Percentiles rank a stretch among this genome's conserved stretches.
These are phyloP conservation scores for Curvularia eragrostidis DNA, from an alignment of 2,329 filamentous ascomycete genomes.

Conservation along the genomic window DNA sequence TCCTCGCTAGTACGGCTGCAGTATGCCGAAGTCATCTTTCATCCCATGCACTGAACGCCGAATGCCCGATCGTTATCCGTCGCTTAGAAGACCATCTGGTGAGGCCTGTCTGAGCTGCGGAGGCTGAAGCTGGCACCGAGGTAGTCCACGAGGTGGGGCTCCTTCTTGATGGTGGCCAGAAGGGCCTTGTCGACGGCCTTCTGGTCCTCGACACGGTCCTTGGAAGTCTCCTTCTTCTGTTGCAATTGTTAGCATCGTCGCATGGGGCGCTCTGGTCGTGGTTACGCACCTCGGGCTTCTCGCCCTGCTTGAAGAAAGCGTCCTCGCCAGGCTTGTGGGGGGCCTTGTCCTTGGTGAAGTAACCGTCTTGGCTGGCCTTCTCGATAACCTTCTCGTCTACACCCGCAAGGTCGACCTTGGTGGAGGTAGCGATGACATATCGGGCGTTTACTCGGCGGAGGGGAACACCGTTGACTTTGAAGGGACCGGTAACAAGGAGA, in stretches of 20 bases:
- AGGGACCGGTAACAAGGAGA: slow-evolving; percentile 97
- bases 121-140: slow-evolving; percentile 96
- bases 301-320: slow-evolving; percentile 99
- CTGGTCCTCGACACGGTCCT: slow-evolving; percentile 93
- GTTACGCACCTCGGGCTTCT: slow-evolving; percentile 88
- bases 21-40: slow-evolving; percentile 51
- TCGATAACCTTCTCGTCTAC: slow-evolving; percentile 74
- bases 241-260: slow-evolving; percentile 24
- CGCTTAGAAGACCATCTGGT: slow-evolving; percentile 97
- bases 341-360: slow-evolving; percentile 96
- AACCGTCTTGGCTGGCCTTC: slow-evolving; percentile 83
- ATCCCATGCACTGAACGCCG: slow-evolving; percentile 52
- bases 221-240: slow-evolving; percentile 96
- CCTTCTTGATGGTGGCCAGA: slow-evolving; percentile 97
- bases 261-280: neutral
- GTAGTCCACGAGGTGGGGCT: slow-evolving; percentile 91
- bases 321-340: slow-evolving; percentile 97
- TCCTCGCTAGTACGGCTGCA: slow-evolving; percentile 51
- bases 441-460: slow-evolving; percentile 91
- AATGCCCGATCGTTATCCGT: slow-evolving; percentile 44
- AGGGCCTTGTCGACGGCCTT: slow-evolving; percentile 98
- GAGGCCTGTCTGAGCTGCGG: slow-evolving; percentile 98
- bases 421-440: slow-evolving; percentile 91
- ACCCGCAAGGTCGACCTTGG: slow-evolving; percentile 82
- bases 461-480: slow-evolving; percentile 99